Percentiles rank a stretch among this genome's conserved stretches.
Conservation (phyloP, 768 basidiomycete genomes). For the Termitomyces sp. region DNA sequence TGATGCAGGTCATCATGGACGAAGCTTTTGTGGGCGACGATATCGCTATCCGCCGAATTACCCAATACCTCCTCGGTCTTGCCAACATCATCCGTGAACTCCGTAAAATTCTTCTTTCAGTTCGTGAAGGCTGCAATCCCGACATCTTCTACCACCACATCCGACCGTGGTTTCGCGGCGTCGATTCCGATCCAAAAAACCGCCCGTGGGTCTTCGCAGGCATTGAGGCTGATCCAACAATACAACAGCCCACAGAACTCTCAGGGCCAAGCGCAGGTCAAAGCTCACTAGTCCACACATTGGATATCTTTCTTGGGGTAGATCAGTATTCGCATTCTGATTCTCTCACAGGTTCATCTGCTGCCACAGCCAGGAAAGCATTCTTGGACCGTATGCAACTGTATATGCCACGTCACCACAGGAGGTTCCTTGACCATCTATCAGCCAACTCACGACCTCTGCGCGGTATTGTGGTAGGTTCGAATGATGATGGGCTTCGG, state of each 20-base stretch:
- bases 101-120: constrained; percentile 53
- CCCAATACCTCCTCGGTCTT: constrained; percentile 59
- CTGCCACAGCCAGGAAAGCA: constrained; percentile 24
- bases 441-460: constrained; percentile 54
- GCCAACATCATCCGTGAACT: constrained; percentile 64
- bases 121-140: constrained; percentile 75
- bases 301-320: constrained; percentile 72
- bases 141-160: constrained; percentile 68
- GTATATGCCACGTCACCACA: constrained; percentile 84
- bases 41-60: constrained; percentile 59
- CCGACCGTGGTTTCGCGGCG: constrained; percentile 81
- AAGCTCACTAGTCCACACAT: constrained; percentile 69
- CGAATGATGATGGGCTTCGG: constrained; percentile 29
- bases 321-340: constrained; percentile 39
- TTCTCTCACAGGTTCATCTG: constrained; percentile 18
- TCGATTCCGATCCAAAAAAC: constrained; percentile 43
- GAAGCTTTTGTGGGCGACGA: constrained; percentile 80
- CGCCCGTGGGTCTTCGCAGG: constrained; percentile 55
- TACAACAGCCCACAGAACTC: constrained; percentile 46
- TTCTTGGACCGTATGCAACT: constrained; percentile 72
- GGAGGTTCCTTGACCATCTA: constrained; percentile 69
- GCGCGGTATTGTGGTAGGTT: constrained; percentile 44
- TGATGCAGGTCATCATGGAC: constrained; percentile 88
- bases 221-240: constrained; percentile 35
- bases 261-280: constrained; percentile 85